Base-by-base conservation (phyloP, 2,329 filamentous ascomycete genomes). In the Pleomassaria siparia region DNA sequence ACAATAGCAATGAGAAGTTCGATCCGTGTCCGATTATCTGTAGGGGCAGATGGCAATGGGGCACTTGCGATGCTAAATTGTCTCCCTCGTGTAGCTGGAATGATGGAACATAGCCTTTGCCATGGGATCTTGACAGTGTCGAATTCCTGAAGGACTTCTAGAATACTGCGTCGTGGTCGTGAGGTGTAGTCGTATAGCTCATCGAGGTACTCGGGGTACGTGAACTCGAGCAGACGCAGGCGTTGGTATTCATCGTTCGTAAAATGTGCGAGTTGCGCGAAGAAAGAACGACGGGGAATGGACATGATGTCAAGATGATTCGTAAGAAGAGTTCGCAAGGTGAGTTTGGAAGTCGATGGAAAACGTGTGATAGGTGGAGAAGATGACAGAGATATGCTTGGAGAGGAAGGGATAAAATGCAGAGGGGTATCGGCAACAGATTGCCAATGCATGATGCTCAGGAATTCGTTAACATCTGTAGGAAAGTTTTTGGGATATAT, bases 171-270 rank as follows among this genome's bases (percentile, higher is more conserved):
- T 26, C 91, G 86, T 0, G 92, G 89, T 8, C 94, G 85, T 0
- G 91, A 91, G 1, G 94, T 94, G 66, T 99, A 99, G 72, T 99
- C 92, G 74, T 89, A 97, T 46, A 96, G 86, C 59, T 99, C 94
- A 59, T 97, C 91, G 5, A 92, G 83, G 59, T 86, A 89, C 37
- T 87, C 81, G 0, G 89, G 84, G 59, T 87, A 82, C 1, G 85
- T 85, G 60, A 99, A 94, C 64, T 99, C 94, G 8, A 87, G 71
- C 0, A 99, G 80, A 2, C 92, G 84, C 51, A 94, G 87, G 58
- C 83, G 84, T 62, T 99, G 92, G 60, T 84, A 83, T 2, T 75
- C 67, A 59, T 95, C 82, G 0, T 76, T 72, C 2, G 90, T 88
- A 62, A 91, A 91, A 66, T 90, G 84, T 0, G 87, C 82, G 46